A percentile compares a stretch with the other conserved stretches of the same genome.
Conservation (phyloP, 2,329 filamentous ascomycete species). For the Colletotrichum graminicola region DNA sequence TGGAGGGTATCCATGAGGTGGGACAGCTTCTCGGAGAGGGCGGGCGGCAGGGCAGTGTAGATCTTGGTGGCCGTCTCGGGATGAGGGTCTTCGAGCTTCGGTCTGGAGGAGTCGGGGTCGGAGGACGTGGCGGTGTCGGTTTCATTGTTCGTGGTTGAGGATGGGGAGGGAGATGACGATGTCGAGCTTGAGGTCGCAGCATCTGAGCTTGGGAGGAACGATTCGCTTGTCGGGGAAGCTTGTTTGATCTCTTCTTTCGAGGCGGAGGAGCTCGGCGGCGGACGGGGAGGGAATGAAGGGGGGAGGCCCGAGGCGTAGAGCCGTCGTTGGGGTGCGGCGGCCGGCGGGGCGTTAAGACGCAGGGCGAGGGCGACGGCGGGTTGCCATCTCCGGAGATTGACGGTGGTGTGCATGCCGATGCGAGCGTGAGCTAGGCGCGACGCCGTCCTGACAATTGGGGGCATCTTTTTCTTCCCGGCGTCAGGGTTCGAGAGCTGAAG, state of each 20-base stretch:
- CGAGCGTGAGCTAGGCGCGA: slow-evolving; percentile 36
- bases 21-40: slow-evolving; percentile 66
- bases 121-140: slow-evolving; percentile 5
- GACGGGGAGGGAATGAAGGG: slow-evolving; percentile 17
- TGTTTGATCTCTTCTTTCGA: slow-evolving; percentile 26
- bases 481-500: background rate
- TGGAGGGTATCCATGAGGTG: slow-evolving; percentile 90
- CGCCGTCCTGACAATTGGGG: slow-evolving; percentile 36
- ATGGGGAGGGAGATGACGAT: slow-evolving; percentile 13
- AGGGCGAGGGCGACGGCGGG: slow-evolving; percentile 6
- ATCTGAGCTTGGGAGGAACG: slow-evolving; percentile 16
- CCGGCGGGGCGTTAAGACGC: slow-evolving; percentile 2
- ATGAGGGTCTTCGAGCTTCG: slow-evolving; percentile 19
- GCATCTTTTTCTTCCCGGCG: slow-evolving; percentile 26
- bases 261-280: slow-evolving; percentile 23
- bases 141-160: slow-evolving; percentile 14
- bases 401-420: slow-evolving; percentile 27
- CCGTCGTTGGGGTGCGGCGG: background rate
- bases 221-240: slow-evolving; percentile 24
- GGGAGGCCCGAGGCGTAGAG: slow-evolving; percentile 30
- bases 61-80: slow-evolving; percentile 35
- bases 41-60: slow-evolving; percentile 52
- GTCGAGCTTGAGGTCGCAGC: slow-evolving; percentile 8
- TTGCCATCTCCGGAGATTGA: slow-evolving; percentile 26
- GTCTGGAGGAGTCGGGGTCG: background rate